Evolutionary conservation across 164 flowering plant genomes (phyloP).

Genomic region (Umbellularia californica): DNA sequence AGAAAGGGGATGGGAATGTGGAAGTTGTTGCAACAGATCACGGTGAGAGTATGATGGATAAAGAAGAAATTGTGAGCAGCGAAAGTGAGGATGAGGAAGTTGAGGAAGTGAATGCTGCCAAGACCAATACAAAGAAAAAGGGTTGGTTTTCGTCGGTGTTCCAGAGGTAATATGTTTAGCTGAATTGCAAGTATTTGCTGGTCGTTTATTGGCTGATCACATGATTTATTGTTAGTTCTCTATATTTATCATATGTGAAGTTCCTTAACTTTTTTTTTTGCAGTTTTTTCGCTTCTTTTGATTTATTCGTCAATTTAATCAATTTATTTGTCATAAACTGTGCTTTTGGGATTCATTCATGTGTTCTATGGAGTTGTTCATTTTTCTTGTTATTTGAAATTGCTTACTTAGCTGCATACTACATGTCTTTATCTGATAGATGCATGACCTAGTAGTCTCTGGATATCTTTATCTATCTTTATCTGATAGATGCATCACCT

Average conservation of each 20-base stretch:
- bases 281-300: too few species aligned
- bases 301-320: too few species aligned
- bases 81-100: conserved; percentile 79
- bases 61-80: conserved; percentile 73
- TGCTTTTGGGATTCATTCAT: too few species aligned
- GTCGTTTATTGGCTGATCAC: conserved; percentile 7
- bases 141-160: conserved; percentile 98
- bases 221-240: not conserved
- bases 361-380: too few species aligned
- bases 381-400: not conserved
- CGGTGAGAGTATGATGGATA: conserved; percentile 97
- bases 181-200: not conserved
- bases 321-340: too few species aligned
- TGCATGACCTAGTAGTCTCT: not conserved
- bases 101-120: conserved; percentile 38
- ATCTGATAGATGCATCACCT: not conserved
- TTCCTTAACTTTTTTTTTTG: too few species aligned
- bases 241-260: not conserved
- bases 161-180: conserved; percentile 55
- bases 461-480: not conserved
- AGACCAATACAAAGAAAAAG: conserved; percentile 57
- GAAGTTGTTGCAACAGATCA: conserved; percentile 47
- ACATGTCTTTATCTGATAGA: not conserved
- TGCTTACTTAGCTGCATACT: not conserved
- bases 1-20: conserved; percentile 49